Evolutionary conservation across 2,329 filamentous ascomycete genomes (phyloP), one percentile per base, ranked within the genome.

Genomic region (Aspergillus nomiae): DNA sequence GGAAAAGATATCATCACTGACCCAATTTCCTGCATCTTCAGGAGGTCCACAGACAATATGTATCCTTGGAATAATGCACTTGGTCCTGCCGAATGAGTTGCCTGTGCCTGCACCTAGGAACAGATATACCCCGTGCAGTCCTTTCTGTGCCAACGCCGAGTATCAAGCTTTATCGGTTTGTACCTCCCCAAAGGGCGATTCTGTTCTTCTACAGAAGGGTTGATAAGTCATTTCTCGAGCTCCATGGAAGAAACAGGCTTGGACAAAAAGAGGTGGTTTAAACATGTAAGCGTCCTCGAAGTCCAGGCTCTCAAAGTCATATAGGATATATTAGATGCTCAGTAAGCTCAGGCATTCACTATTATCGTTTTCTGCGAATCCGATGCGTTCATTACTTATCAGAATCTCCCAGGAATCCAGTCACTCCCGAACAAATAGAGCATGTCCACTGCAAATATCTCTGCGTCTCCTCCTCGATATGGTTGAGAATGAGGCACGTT

Each of bases 161-260:
- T 0, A 26, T 14, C 26, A 16, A 6, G 3, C 24, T n/a, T 28
- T 19, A 14, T 19, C 9, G 4, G 14, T 0, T 28, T 7, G 6
- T 50, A 19, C 24, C 19, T 16, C 14, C 2, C 2, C n/a, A 50
- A 30, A n/a, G 2, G 26, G 10, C 8, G 4, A 30, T 30, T 7
- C 16, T 16, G 7, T 16, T 10, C 14, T 30, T n/a, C 26, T 50
- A 19, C 7, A 30, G 4, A 3, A 10, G 24, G 24, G 6, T 10
- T 16, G 26, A 30, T 19, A 19, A 8, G 5, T 26, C 4, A 3
- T 3, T 9, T 30, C 8, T 11, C 3, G 24, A 11, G 14, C 26
- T 14, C 4, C 16, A 30, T 9, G 26, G n/a, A 4, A 9, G 5
- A 26, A 3, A n/a, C 6, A 26, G 26, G 46, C 16, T 30, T n/a